Evolutionary conservation across 345 rosid species (phyloP).

Genomic region (Hypericum androsaemum): DNA sequence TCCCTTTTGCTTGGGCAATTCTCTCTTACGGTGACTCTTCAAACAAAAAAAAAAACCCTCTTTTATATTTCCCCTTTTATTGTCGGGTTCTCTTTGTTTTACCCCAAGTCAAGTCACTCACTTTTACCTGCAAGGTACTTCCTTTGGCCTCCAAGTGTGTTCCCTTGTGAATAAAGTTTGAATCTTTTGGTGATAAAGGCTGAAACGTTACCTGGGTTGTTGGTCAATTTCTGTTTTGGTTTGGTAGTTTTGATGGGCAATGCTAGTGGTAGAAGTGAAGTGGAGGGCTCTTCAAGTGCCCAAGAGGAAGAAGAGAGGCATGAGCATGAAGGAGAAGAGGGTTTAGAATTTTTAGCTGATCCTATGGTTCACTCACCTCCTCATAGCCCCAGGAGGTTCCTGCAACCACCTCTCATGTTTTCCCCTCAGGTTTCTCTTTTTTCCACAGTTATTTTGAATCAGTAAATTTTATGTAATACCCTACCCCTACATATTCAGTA

Average conservation of each 20-base stretch:
- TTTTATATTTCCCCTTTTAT: too few relatives aligned
- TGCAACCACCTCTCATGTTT: constrained; percentile 7
- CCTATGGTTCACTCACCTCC: constrained; percentile 31
- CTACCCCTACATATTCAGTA: too few relatives aligned
- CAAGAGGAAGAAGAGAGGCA: constrained; percentile 7
- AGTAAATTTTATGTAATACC: too few relatives aligned
- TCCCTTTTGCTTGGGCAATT: too few relatives aligned
- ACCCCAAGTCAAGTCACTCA: too few relatives aligned
- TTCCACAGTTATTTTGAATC: neutral
- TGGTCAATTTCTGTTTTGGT: constrained; percentile 6
- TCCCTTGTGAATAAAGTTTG: too few relatives aligned
- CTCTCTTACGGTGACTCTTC: too few relatives aligned
- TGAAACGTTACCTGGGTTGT: constrained; percentile 16
- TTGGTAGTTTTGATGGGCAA: constrained; percentile 49
- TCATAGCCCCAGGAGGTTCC: constrained; percentile 10
- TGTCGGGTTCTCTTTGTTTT: too few relatives aligned
- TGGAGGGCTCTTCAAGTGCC: constrained; percentile 33
- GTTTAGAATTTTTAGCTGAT: constrained; percentile 2
- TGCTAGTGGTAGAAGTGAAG: constrained; percentile 44
- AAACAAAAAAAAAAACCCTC: too few relatives aligned
- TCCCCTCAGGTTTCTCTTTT: constrained; percentile 25
- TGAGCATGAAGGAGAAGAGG: constrained; percentile 16
- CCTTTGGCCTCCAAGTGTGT: too few relatives aligned
- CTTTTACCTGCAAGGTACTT: too few relatives aligned
- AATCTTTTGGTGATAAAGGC: constrained; percentile 2